These are phyloP conservation scores for Phylloporus rhodoxanthus DNA, from an alignment of 768 basidiomycete genomes.

Conservation along the genomic window DNA sequence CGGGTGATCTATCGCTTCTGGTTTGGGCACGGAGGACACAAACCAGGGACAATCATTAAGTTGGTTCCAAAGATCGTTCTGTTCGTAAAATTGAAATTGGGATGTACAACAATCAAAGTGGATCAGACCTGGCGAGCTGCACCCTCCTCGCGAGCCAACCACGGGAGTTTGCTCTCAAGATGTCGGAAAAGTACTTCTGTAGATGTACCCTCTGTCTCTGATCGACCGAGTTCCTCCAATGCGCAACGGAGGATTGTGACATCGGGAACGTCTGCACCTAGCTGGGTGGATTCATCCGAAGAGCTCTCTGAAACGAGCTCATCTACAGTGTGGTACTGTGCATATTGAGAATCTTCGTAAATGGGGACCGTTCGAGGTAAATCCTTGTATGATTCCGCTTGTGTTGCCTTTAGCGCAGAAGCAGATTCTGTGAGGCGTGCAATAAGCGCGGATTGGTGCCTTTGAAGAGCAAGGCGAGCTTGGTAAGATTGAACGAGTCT, in stretches of 20 bases:
- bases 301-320: slow-evolving; percentile 26
- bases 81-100: slow-evolving; percentile 7
- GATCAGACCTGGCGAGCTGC: slow-evolving; percentile 47
- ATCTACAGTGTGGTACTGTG: slow-evolving; percentile 42
- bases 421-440: slow-evolving; percentile 51
- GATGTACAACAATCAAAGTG: background rate
- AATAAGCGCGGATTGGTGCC: slow-evolving; percentile 56
- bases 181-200: slow-evolving; percentile 56
- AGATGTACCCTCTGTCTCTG: slow-evolving; percentile 37
- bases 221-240: slow-evolving; percentile 43
- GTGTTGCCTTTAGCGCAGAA: slow-evolving; percentile 48
- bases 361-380: slow-evolving; percentile 51
- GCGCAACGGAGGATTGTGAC: slow-evolving; percentile 60
- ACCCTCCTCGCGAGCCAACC: slow-evolving; percentile 50
- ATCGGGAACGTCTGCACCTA: slow-evolving; percentile 35
- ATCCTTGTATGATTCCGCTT: slow-evolving; percentile 48
- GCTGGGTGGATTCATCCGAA: slow-evolving; percentile 12
- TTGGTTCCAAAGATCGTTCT: slow-evolving; percentile 56
- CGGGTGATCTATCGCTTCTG: slow-evolving; percentile 10
- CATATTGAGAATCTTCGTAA: slow-evolving; percentile 43
- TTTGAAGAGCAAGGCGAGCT: slow-evolving; percentile 56
- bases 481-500: slow-evolving; percentile 51
- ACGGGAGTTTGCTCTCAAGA: slow-evolving; percentile 53
- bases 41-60: slow-evolving; percentile 49
- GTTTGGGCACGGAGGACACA: slow-evolving; percentile 28